Evolutionary conservation across 768 basidiomycete genomes (phyloP).

Genomic region (Crassisporium funariophilum): DNA sequence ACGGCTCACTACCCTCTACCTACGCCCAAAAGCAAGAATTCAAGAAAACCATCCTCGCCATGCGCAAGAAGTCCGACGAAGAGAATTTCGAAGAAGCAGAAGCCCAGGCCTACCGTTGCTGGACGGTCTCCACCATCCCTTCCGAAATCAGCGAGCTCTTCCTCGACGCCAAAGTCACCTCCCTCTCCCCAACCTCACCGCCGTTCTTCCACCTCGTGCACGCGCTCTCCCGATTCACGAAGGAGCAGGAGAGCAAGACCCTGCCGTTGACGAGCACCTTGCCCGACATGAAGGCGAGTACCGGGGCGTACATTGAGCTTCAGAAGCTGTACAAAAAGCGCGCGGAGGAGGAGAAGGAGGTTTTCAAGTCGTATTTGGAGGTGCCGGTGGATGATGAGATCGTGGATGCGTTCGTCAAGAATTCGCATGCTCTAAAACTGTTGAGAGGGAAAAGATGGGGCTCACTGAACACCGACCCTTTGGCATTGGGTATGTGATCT

Average conservation of each 20-base stretch:
- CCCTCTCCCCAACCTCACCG: conserved; percentile 46
- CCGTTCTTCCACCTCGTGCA: conserved; percentile 80
- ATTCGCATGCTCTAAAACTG: conserved; percentile 72
- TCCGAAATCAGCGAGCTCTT: conserved; percentile 68
- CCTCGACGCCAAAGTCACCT: conserved; percentile 52
- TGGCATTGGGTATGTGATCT: conserved; percentile 48
- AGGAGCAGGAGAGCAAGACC: conserved; percentile 52
- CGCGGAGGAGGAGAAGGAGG: conserved; percentile 67
- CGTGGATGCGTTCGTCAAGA: conserved; percentile 77
- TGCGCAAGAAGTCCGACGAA: conserved; percentile 80
- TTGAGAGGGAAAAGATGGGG: conserved; percentile 68
- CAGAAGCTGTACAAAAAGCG: conserved; percentile 83
- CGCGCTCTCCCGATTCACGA: conserved; percentile 67
- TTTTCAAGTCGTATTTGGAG: conserved; percentile 52
- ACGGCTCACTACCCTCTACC: conserved; percentile 59
- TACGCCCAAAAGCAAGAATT: conserved; percentile 75
- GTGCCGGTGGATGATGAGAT: conserved; percentile 50
- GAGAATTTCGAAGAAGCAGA: conserved; percentile 98
- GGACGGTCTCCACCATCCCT: conserved; percentile 64
- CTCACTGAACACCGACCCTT: conserved; percentile 49
- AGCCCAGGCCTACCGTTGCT: conserved; percentile 82
- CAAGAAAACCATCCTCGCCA: conserved; percentile 62
- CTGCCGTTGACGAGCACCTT: conserved; percentile 86
- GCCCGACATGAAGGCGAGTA: conserved; percentile 96
- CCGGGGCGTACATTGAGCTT: conserved; percentile 77